These are phyloP conservation scores for Erucastrum elatum DNA, from an alignment of 345 rosid genomes.

Conservation along the genomic window DNA sequence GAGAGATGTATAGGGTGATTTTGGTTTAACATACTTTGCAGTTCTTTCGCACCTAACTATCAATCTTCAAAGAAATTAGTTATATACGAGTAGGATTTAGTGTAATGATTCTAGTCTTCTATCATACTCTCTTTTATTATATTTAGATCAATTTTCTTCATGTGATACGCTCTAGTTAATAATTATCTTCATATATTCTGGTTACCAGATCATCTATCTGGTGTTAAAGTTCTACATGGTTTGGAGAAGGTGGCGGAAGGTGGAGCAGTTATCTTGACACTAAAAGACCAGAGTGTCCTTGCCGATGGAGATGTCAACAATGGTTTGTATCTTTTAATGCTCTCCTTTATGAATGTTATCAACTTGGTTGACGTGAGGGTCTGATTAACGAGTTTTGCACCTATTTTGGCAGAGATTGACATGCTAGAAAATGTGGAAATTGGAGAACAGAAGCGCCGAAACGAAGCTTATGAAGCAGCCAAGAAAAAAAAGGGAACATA, in stretches of 20 bases:
- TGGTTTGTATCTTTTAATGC: constrained; percentile 51
- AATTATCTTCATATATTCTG: constrained; percentile 13
- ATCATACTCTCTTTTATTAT: too few relatives aligned
- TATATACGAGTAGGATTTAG: too few relatives aligned
- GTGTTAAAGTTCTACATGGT: constrained; percentile 89
- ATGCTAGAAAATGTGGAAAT: constrained; percentile 98
- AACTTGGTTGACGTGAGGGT: constrained; percentile 26
- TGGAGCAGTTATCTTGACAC: constrained; percentile 93
- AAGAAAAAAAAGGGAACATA: constrained; percentile 80
- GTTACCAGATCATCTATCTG: constrained; percentile 70
- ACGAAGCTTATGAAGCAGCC: constrained; percentile 87
- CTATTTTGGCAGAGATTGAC: constrained; percentile 69
- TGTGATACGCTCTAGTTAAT: constrained; percentile 21
- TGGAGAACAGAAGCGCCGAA: constrained; percentile 93
- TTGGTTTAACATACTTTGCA: not conserved
- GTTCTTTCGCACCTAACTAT: not conserved
- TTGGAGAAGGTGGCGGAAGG: constrained; percentile 92
- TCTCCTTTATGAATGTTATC: constrained; percentile 19
- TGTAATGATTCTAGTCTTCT: too few relatives aligned
- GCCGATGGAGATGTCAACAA: constrained; percentile 79
- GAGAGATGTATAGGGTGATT: not conserved
- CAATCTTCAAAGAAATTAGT: too few relatives aligned
- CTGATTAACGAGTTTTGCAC: constrained; percentile 45
- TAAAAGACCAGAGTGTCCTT: constrained; percentile 88
- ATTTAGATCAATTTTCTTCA: not conserved